phyloP scores from a whole-genome alignment of 2,329 filamentous ascomycete species.

The Fusarium liriodendri region DNA sequence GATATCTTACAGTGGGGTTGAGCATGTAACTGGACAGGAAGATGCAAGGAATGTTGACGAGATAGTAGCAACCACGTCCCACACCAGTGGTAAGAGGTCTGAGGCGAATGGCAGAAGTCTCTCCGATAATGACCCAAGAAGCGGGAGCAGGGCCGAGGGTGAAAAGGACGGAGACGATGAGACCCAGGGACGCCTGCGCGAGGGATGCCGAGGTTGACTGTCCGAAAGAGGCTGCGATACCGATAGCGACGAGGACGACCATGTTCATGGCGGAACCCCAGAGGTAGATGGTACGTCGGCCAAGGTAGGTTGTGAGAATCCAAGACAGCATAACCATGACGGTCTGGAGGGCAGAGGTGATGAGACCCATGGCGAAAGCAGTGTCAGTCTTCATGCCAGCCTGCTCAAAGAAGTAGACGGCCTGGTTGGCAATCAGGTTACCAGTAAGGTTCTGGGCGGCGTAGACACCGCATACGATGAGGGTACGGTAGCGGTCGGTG shows the following conservation, averaged over 20 bases:
- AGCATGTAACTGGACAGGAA: conserved; percentile 72
- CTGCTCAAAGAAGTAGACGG: conserved; percentile 70
- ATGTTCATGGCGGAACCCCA: conserved; percentile 68
- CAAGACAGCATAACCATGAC: conserved; percentile 75
- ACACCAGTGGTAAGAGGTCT: conserved; percentile 73
- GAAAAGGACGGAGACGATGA: conserved; percentile 75
- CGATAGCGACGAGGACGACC: conserved; percentile 66
- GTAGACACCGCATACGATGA: conserved; percentile 68
- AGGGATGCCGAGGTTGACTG: conserved; percentile 53
- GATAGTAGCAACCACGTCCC: conserved; percentile 72
- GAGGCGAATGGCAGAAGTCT: conserved; percentile 74
- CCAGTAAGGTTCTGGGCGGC: conserved; percentile 69
- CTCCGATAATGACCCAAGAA: conserved; percentile 75
- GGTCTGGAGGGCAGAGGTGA: conserved; percentile 71
- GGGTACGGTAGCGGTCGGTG: conserved; percentile 64
- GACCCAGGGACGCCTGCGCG: conserved; percentile 71
- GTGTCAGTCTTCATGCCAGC: conserved; percentile 66
- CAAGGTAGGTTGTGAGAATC: conserved; percentile 72
- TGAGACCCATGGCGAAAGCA: conserved; percentile 72
- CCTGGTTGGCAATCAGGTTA: conserved; percentile 71
- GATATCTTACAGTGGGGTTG: conserved; percentile 58
- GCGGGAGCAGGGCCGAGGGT: conserved; percentile 70
- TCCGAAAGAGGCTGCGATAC: conserved; percentile 67
- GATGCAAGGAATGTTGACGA: conserved; percentile 74
- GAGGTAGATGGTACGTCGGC: conserved; percentile 73